phyloP scores from a whole-genome alignment of 2,329 filamentous ascomycete species.

The Immersiporthe knoxdaviesiana region DNA sequence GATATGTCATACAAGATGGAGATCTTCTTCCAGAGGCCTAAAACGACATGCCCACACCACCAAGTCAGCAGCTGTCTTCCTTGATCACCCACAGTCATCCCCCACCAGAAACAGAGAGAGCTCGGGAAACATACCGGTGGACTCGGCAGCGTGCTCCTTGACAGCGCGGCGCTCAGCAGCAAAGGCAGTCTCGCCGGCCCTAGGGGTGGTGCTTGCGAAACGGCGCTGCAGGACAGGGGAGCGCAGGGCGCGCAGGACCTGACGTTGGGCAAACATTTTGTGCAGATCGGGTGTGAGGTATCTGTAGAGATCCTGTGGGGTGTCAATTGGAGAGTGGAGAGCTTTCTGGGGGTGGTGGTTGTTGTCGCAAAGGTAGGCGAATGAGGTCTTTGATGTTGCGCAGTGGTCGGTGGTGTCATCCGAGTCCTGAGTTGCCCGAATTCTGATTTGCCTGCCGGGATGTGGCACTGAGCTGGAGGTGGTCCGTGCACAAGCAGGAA shows the following conservation, averaged over 20 bases:
- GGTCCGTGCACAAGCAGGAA: too few relatives aligned
- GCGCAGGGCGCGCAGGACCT: constrained; percentile 62
- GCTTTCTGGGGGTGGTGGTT: too few relatives aligned
- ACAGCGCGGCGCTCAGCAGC: constrained; percentile 88
- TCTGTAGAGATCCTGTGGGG: not conserved
- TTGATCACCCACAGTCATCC: not conserved
- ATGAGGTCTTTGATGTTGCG: not conserved
- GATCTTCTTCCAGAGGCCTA: constrained; percentile 95
- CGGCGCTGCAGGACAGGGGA: constrained; percentile 67
- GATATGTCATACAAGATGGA: constrained; percentile 80
- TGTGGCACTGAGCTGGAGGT: too few relatives aligned
- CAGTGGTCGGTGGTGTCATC: too few relatives aligned
- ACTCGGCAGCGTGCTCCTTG: constrained; percentile 85
- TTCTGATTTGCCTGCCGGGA: too few relatives aligned
- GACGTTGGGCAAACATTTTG: constrained; percentile 70
- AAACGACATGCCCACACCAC: constrained; percentile 30
- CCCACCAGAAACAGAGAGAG: not conserved
- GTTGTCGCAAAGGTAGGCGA: not conserved
- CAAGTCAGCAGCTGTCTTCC: constrained; percentile 38
- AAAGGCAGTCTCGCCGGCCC: constrained; percentile 81
- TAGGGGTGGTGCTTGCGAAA: constrained; percentile 62
- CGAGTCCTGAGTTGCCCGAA: too few relatives aligned
- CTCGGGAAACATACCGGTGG: constrained; percentile 68
- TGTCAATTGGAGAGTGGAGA: too few relatives aligned
- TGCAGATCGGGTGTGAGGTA: not conserved